Conservation (phyloP, 805 yeast genomes). For the Saturnispora dispora region DNA sequence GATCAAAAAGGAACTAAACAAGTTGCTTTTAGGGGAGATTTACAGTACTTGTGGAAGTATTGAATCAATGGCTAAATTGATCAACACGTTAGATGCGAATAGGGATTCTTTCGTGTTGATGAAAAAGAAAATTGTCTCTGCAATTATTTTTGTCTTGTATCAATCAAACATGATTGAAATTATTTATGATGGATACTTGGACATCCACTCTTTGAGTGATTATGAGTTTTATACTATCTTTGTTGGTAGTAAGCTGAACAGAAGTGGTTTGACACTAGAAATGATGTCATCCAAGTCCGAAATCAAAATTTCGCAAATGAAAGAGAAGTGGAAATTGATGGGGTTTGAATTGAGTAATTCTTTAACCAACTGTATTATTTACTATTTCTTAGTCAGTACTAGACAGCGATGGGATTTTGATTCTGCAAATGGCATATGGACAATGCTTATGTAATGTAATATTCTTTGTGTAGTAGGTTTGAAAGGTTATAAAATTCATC, state of each 20-base stretch:
- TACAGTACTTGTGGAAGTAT: slow-evolving; percentile 6
- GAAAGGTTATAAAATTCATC: background rate
- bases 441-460: background rate
- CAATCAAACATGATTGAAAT: background rate
- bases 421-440: background rate
- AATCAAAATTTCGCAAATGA: background rate
- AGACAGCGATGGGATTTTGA: background rate
- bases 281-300: background rate
- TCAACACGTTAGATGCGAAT: background rate
- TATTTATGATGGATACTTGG: slow-evolving; percentile 3
- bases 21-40: background rate
- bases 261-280: background rate
- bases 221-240: background rate
- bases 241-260: background rate
- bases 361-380: background rate
- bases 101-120: background rate
- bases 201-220: background rate
- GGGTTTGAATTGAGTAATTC: background rate
- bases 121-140: slow-evolving; percentile 1
- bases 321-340: background rate
- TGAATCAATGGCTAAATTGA: background rate
- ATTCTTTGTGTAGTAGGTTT: background rate
- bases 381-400: background rate
- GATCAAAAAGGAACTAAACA: background rate
- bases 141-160: background rate